Evolutionary conservation across 805 yeast genomes (phyloP), one percentile per base, ranked within the genome.

Genomic region (Yarrowia phangngaensis): DNA sequence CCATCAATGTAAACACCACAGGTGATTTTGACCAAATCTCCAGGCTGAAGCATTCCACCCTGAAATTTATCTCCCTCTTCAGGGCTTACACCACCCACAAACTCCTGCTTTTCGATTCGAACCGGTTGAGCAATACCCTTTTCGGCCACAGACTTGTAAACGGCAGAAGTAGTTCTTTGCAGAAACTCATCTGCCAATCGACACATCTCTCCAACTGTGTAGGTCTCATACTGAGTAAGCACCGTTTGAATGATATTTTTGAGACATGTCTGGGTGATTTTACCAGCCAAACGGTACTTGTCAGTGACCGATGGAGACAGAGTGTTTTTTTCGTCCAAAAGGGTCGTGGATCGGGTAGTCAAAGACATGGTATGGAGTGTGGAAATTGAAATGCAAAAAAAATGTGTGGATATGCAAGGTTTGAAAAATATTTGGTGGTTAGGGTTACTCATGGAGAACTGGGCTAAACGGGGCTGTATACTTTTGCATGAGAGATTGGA

Each of bases 1-100:
- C 98, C 98, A 66, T 92, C 98, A 57, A 92, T 78, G 55, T 92
- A 97, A 52, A 83, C 89, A 40, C 97, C 98, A 20, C 90, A 72
- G 9, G 84, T 71, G 51, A 92, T 75, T 54, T 90, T 89, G 24
- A 86, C 86, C 38, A 89, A 73, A 64, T 92, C 97, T 43, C 97
- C 97, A 17, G 79, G 78, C 49, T 65, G 63, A 58, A 84, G 77
- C 47, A 66, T 64, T 19, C 68, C 68, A n/a, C 63, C 70, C 53
- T 65, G 69, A 59, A 59, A 63, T 27, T 36, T 55, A 50, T 60
- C 71, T 9, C 45, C 51, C 13, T 55, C 64, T 65, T 88, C 96
- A 31, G 98, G 98, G 23, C 95, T 73, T 65, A 84, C 85, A 8
- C 95, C 95, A 51, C 70, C 66, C 16, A 81, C 76, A 48, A 84